Conservation (phyloP, 202 grass and related monocot species). For the Schoenoplectus tabernaemontani region DNA sequence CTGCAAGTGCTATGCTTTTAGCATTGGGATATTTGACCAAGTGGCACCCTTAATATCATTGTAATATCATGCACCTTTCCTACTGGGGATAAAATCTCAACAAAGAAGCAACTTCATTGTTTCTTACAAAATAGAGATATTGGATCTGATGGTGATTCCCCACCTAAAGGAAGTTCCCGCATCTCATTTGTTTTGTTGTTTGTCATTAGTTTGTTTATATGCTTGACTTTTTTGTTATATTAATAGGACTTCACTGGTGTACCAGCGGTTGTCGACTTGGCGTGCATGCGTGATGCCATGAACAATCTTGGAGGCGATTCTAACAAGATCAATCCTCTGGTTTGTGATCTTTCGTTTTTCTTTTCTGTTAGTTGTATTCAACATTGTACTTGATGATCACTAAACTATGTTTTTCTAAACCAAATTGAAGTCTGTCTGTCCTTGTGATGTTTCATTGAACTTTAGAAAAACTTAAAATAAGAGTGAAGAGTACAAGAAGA, state of each 20-base stretch:
- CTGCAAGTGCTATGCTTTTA: neutral
- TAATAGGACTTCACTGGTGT: constrained; percentile 91
- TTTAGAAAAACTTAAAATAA: neutral
- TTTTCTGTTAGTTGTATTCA: constrained; percentile 9
- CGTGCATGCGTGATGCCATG: constrained; percentile 96
- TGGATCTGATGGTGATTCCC: neutral
- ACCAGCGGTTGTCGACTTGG: constrained; percentile 94
- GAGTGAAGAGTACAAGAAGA: neutral
- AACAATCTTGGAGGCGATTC: constrained; percentile 84
- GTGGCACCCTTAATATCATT: neutral
- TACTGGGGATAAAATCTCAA: neutral
- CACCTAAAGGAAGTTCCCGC: neutral
- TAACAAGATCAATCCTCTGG: constrained; percentile 92
- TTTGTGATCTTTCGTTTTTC: constrained; percentile 21
- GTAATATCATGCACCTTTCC: neutral
- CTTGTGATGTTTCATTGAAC: neutral
- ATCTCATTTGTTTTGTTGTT: neutral
- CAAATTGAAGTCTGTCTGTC: neutral
- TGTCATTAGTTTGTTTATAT: neutral
- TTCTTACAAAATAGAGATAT: neutral
- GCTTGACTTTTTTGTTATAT: constrained; percentile 20
- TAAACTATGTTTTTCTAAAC: neutral
- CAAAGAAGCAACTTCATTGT: neutral
- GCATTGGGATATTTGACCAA: neutral
- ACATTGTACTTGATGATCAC: neutral